phyloP scores from a whole-genome alignment of 495 filamentous ascomycete species.

The Xylaria curta region DNA sequence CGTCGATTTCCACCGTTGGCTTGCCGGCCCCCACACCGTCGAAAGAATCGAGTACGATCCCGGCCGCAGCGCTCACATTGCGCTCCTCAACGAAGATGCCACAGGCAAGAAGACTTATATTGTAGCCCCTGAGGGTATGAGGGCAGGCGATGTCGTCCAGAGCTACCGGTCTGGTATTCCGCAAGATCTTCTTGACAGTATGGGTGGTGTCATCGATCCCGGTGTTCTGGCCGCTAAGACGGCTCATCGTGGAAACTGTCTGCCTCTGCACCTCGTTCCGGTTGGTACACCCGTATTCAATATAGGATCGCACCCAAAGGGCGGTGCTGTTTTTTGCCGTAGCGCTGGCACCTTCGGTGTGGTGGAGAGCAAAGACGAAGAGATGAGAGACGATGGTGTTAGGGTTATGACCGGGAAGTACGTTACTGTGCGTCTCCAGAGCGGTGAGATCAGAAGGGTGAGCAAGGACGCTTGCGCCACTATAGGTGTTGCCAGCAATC shows the following conservation, averaged over 20 bases:
- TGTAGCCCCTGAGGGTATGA: constrained; percentile 88
- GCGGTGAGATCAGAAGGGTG: constrained; percentile 87
- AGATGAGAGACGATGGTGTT: constrained; percentile 62
- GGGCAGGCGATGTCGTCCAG: constrained; percentile 88
- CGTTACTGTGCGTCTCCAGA: constrained; percentile 84
- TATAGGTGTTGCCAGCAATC: constrained; percentile 90
- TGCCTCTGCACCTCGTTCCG: constrained; percentile 93
- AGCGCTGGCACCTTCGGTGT: constrained; percentile 91
- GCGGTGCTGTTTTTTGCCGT: constrained; percentile 87
- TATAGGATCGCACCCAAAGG: constrained; percentile 74
- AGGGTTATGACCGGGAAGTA: constrained; percentile 64
- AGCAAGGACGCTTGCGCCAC: constrained; percentile 92
- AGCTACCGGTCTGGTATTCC: constrained; percentile 91
- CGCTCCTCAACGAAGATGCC: constrained; percentile 74
- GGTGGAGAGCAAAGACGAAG: constrained; percentile 83
- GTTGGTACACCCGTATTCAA: constrained; percentile 90
- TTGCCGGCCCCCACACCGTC: constrained; percentile 80
- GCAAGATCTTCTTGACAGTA: constrained; percentile 77
- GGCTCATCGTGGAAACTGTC: constrained; percentile 91
- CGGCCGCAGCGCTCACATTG: constrained; percentile 91
- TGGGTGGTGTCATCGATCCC: constrained; percentile 90
- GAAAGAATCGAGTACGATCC: constrained; percentile 97
- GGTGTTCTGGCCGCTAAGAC: constrained; percentile 95
- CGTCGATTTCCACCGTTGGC: constrained; percentile 81
- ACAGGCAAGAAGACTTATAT: constrained; percentile 82